Base-by-base conservation (phyloP, 768 basidiomycete genomes). In the Lactarius pseudohatsudake region DNA sequence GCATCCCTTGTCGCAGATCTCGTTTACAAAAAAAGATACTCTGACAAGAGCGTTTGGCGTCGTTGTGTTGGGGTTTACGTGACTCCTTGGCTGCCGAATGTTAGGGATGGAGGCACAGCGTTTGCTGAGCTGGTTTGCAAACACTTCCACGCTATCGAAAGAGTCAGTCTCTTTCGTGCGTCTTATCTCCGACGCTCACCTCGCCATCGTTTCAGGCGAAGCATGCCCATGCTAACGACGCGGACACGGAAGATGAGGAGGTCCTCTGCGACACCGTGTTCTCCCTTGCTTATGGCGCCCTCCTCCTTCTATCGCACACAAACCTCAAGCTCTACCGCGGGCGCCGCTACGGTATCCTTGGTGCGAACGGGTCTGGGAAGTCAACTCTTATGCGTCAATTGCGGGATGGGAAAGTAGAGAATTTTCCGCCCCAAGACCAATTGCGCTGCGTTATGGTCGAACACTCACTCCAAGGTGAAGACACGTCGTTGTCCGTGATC, bases 331-430 rank as follows among this genome's bases (percentile, higher is more conserved):
- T 98, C 64, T 82, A 92, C 75, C 91, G 94, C 72, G 96, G 96
- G 34, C 87, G 88, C 71, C 86, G 96, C 68, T 98, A 98, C 78
- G 96, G 96, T 74, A 94, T 98, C 71, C 87, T 96, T 57, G 96
- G 95, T 34, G 84, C 91, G n/a, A 98, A 98, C 76, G 96, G 96
- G 67, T 90, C 92, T 64, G 96, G 96, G 70, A 98, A 98, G 78
- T 92, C 91, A 20, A 98, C 96, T 3, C 85, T 98, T 53, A 89
- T 98, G 89, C 92, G 95, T 72, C 95, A 96, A 74, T 86, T 98
- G 68, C 86, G 92, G 64, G 94, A 96, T 74, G 91, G 92, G 66
- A 98, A 98, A 79, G 90, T 92, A 8, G 96, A 98, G 78, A 95
- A 95, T 75, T 98, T 98, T 79, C 96, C 96, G 22, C 85, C 93